Percentiles rank a stretch among this genome's conserved stretches.
Conservation (phyloP, 768 basidiomycete genomes). For the Tricholoma sp. region DNA sequence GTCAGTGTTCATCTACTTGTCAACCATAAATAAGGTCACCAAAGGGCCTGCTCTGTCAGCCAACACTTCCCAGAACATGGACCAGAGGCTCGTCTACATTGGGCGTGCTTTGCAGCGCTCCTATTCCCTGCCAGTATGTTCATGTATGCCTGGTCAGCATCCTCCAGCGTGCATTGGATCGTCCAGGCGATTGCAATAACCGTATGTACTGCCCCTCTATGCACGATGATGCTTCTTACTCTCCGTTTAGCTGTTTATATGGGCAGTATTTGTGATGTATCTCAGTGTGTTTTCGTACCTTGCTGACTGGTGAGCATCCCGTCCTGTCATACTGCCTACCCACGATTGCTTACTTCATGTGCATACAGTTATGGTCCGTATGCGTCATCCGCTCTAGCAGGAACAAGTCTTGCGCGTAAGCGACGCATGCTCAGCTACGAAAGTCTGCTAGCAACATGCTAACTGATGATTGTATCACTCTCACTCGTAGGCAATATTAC, state of each 20-base stretch:
- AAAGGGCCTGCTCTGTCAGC: conserved; percentile 13
- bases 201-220: conserved; percentile 13
- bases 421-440: not conserved
- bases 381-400: conserved; percentile 67
- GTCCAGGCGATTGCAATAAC: conserved; percentile 50
- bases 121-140: conserved; percentile 57
- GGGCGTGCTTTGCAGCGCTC: conserved; percentile 49
- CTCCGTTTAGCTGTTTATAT: conserved; percentile 38
- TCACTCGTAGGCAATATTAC: conserved; percentile 39
- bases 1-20: conserved; percentile 18
- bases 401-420: conserved; percentile 56
- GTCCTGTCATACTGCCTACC: not conserved
- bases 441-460: not conserved
- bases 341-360: not conserved
- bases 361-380: conserved; percentile 46
- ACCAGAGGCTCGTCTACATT: conserved; percentile 60
- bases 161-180: conserved; percentile 54
- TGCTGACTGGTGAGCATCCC: conserved; percentile 49
- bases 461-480: not conserved
- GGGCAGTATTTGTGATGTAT: conserved; percentile 50
- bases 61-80: conserved; percentile 29
- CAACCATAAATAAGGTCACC: too few species aligned
- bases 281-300: conserved; percentile 57
- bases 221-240: too few species aligned
- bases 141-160: conserved; percentile 70